These are phyloP conservation scores for Boletus smithii DNA, from an alignment of 1,284 basidiomycete species.

Conservation along the genomic window DNA sequence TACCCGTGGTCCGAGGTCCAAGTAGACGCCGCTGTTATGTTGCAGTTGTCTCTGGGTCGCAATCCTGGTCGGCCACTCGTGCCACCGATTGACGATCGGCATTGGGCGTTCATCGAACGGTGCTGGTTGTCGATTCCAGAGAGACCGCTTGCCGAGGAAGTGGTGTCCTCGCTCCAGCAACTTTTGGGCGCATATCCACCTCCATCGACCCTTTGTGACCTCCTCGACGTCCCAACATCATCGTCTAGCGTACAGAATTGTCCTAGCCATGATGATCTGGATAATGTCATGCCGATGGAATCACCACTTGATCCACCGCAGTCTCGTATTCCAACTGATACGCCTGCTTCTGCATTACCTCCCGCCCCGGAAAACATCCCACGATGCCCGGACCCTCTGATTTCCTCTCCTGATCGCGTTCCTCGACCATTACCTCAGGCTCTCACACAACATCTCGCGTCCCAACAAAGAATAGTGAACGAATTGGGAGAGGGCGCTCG, in stretches of 20 bases:
- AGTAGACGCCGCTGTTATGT: slow-evolving; percentile 4
- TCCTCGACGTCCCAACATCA: background rate
- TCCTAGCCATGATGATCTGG: background rate
- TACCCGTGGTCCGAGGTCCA: slow-evolving; percentile 15
- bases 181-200: background rate
- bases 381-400: too few relatives aligned
- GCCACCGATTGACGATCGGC: slow-evolving; percentile 6
- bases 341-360: background rate
- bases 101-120: slow-evolving; percentile 13
- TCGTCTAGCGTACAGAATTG: background rate
- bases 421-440: too few relatives aligned
- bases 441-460: background rate
- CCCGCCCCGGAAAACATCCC: background rate
- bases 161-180: background rate
- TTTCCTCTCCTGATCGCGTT: background rate
- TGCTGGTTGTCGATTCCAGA: slow-evolving; percentile 12
- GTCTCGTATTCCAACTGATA: background rate
- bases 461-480: too few relatives aligned
- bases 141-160: background rate
- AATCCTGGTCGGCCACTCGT: slow-evolving; percentile 7
- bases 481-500: too few relatives aligned
- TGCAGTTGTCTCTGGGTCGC: slow-evolving; percentile 4
- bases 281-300: background rate
- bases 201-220: background rate
- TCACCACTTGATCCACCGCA: background rate